Conservation (phyloP, 176 grass and related monocot genomes). For the Hordeum vulgare region DNA sequence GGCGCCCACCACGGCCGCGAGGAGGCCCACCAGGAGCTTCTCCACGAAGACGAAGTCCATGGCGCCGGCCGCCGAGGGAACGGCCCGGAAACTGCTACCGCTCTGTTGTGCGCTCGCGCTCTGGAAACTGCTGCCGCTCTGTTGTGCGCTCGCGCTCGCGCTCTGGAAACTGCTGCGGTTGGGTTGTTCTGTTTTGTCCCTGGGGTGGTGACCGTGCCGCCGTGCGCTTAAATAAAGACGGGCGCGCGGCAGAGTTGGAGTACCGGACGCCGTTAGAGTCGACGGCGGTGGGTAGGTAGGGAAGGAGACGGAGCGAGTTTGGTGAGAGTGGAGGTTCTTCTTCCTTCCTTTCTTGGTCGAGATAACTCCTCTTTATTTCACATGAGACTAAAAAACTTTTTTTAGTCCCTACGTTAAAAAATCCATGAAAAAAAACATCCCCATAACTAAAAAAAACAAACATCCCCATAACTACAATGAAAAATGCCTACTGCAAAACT, state of each 20-base stretch:
- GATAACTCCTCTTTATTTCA: too few species aligned
- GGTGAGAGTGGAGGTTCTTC: background rate
- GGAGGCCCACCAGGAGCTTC: conserved; percentile 58
- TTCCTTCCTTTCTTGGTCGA: background rate
- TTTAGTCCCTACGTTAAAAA: too few species aligned
- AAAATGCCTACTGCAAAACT: too few species aligned
- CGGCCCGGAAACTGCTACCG: background rate
- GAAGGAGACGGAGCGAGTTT: background rate
- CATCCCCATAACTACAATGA: too few species aligned
- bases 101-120: background rate
- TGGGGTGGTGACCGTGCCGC: background rate
- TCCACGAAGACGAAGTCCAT: conserved; percentile 70
- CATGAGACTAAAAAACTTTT: too few species aligned
- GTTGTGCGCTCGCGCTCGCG: background rate
- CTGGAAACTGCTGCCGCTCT: background rate
- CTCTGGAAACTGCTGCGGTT: background rate
- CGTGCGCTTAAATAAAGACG: conserved; percentile 16
- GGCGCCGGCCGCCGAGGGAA: background rate
- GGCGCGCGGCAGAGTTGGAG: background rate
- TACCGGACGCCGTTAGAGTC: background rate
- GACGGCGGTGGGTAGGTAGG: conserved; percentile 22
- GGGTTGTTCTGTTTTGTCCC: conserved; percentile 1
- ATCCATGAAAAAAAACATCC: too few species aligned
- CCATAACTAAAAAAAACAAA: too few species aligned
- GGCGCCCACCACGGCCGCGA: conserved; percentile 53